These are phyloP conservation scores for Diaporthe sp. DNA, from an alignment of 2,329 filamentous ascomycete species.

Conservation along the genomic window DNA sequence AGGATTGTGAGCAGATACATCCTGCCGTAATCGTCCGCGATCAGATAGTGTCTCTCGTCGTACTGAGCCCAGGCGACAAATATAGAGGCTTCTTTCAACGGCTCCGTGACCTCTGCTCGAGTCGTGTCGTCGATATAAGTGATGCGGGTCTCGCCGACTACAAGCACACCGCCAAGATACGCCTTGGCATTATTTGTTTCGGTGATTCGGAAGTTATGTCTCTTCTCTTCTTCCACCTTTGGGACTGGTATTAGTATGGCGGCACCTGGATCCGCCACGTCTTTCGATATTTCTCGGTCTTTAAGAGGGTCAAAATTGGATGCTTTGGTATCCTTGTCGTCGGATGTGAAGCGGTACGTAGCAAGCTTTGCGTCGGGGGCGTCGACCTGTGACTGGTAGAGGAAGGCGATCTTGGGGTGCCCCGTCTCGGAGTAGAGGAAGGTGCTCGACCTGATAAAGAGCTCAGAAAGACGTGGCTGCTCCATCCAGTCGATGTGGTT, in stretches of 20 bases:
- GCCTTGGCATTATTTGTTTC: conserved; percentile 67
- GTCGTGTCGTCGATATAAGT: conserved; percentile 87
- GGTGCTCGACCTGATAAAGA: conserved; percentile 71
- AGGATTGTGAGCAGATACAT: conserved; percentile 88
- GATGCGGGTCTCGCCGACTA: conserved; percentile 85
- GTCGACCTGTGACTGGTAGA: conserved; percentile 69
- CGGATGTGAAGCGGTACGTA: conserved; percentile 70
- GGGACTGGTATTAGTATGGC: conserved; percentile 75
- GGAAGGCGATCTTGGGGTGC: conserved; percentile 70
- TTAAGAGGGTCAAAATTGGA: conserved; percentile 68
- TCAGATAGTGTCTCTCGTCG: conserved; percentile 84
- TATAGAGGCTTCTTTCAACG: conserved; percentile 81
- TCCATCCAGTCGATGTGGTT: conserved; percentile 64
- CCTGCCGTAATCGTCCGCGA: conserved; percentile 91
- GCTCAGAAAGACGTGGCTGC: conserved; percentile 70
- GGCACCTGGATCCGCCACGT: conserved; percentile 68
- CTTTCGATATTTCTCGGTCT: conserved; percentile 68
- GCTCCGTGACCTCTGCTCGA: conserved; percentile 74
- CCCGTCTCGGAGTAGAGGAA: conserved; percentile 72
- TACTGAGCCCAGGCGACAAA: conserved; percentile 94
- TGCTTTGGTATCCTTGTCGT: conserved; percentile 69
- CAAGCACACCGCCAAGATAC: conserved; percentile 78
- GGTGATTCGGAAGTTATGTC: conserved; percentile 67
- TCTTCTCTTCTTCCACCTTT: conserved; percentile 67
- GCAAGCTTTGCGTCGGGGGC: conserved; percentile 68